Percentiles rank a stretch among this genome's conserved stretches.
Conservation (phyloP, 768 basidiomycete species). For the Pholiota conissans region DNA sequence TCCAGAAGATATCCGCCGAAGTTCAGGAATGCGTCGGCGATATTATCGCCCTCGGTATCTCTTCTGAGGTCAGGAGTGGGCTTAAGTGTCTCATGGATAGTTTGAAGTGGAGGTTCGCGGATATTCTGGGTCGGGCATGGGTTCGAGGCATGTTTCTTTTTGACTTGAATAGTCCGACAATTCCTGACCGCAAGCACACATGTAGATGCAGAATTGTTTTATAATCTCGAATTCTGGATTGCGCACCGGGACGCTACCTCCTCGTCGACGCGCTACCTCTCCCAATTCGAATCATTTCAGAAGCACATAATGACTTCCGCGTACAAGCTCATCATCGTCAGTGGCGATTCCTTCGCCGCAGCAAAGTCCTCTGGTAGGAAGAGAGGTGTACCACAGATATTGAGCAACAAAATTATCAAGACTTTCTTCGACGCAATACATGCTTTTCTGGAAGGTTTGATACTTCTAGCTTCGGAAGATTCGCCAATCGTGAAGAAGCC, state of each 20-base stretch:
- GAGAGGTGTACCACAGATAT: conserved; percentile 36
- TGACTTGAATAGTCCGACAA: not conserved
- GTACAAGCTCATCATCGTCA: conserved; percentile 80
- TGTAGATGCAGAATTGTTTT: conserved; percentile 47
- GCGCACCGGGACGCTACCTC: conserved; percentile 51
- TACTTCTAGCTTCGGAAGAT: conserved; percentile 76
- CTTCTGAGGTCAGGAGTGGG: conserved; percentile 61
- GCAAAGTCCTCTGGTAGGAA: conserved; percentile 23
- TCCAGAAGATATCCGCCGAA: conserved; percentile 78
- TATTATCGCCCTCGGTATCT: conserved; percentile 73
- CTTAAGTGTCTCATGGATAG: conserved; percentile 77
- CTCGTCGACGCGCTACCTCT: conserved; percentile 70
- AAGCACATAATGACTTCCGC: conserved; percentile 70
- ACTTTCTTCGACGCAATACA: conserved; percentile 85
- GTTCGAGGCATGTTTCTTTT: conserved; percentile 58
- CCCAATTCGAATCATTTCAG: conserved; percentile 78
- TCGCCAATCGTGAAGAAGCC: conserved; percentile 37
- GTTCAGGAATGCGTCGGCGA: conserved; percentile 85
- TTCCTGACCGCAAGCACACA: not conserved
- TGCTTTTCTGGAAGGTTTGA: conserved; percentile 82
- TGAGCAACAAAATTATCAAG: conserved; percentile 57
- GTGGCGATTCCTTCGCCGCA: conserved; percentile 49
- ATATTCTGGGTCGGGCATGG: conserved; percentile 79
- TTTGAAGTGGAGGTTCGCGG: conserved; percentile 84
- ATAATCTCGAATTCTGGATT: conserved; percentile 84